Base-by-base conservation (phyloP, 441 rosid species). In the Lepidium campestre region DNA sequence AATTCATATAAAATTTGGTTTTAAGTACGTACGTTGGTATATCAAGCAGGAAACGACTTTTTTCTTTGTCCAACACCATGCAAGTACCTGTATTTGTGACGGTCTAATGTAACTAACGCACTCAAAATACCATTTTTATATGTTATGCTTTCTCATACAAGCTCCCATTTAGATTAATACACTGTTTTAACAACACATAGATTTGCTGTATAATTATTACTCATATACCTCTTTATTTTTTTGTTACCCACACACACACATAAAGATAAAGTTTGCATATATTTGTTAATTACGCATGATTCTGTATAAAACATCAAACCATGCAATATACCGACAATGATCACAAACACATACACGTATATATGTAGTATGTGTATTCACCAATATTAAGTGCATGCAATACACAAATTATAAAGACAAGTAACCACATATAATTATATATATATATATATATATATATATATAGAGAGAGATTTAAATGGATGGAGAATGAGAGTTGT, bases 51-150 rank as follows among this genome's bases (percentile, higher is more conserved):
- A 52, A 70, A 42, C n/a, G 68, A 61, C 53, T 11, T 31, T 39
- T 65, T 37, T 6, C 2, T 37, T 57, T 45, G 14, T 37, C 19
- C 39, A 65, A 20, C 42, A 65, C 17, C 47, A 57, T 66, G 62
- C 68, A 66, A 25, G 15, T 44, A 37, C 37, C 17, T 66, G 13
- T 48, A 9, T 53, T 53, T 27, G 23, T 60, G 57, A 58, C 41
- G 65, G 37, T 72, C 46, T 40, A 40, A 57, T 52, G 65, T 52
- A 72, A 72, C 76, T 50, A 59, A 73, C 77, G 53, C 77, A 66
- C 62, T 73, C 44, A 32, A 59, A 42, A 59, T 39, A 66, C 54
- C 52, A 66, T 27, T 27, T 27, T 27, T 59, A 32, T 49, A 40
- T 40, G 5, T 27, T 49, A 55, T 39, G 41, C 11, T 32, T 59